Evolutionary conservation across 2,329 filamentous ascomycete genomes (phyloP).

Genomic region (Colletotrichum sp.): DNA sequence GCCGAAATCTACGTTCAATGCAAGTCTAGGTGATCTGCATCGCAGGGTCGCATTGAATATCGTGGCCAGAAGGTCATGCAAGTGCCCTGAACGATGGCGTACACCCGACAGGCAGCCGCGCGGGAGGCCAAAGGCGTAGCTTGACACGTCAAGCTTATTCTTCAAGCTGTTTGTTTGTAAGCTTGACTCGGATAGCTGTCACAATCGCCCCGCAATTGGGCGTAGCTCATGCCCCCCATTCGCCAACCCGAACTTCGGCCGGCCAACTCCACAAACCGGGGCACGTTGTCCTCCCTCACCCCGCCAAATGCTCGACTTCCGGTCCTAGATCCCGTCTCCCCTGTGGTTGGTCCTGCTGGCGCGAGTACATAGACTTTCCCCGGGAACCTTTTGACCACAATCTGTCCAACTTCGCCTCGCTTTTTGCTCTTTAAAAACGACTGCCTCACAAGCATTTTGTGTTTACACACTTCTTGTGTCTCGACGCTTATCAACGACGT

Average conservation of each 20-base stretch:
- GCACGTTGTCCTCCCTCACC: background rate
- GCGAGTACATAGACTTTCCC: background rate
- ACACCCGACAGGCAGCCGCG: background rate
- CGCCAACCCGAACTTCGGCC: conserved; percentile 7
- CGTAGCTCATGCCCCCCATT: background rate
- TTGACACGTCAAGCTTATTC: background rate
- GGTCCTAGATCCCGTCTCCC: conserved; percentile 2
- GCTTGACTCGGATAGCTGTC: background rate
- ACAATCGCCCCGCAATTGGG: background rate
- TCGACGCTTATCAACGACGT: background rate
- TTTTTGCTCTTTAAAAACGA: background rate
- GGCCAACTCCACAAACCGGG: conserved; percentile 15
- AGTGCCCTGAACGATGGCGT: background rate
- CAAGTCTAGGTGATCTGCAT: background rate
- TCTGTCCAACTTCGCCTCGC: background rate
- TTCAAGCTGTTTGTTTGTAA: background rate
- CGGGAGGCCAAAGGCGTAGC: background rate
- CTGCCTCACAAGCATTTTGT: background rate
- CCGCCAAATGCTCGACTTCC: background rate
- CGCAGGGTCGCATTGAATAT: background rate
- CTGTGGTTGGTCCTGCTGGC: background rate
- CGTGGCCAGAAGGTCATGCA: background rate
- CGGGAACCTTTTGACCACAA: background rate
- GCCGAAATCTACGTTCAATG: background rate
- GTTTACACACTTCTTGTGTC: background rate